Evolutionary conservation across 768 basidiomycete genomes (phyloP).

Genomic region (Candolleomyces aberdarensis): DNA sequence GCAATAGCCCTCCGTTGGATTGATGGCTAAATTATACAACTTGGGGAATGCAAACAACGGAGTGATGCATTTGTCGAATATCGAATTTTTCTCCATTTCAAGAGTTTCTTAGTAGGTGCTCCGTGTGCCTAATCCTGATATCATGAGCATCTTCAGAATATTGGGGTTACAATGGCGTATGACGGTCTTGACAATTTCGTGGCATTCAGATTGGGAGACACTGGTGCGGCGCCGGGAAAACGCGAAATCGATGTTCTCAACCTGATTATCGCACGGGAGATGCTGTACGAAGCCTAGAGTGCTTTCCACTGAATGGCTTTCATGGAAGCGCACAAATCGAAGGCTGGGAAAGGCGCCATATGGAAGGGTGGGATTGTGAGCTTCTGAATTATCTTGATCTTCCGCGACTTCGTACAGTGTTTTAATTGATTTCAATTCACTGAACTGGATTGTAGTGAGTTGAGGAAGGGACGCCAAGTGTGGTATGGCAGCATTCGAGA

Average conservation of each 20-base stretch:
- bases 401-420: not conserved
- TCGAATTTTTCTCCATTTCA: not conserved
- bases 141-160: not conserved
- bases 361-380: not conserved
- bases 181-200: not conserved
- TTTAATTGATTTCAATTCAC: not conserved
- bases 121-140: not conserved
- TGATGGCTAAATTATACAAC: not conserved
- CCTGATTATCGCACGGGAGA: not conserved
- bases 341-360: not conserved
- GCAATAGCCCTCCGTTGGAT: not conserved
- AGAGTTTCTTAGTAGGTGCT: not conserved
- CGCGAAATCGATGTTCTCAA: not conserved
- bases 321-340: not conserved
- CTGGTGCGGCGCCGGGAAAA: not conserved
- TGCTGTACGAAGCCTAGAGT: not conserved
- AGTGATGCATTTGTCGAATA: not conserved
- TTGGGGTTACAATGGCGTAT: not conserved
- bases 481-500: not conserved
- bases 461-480: not conserved
- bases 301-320: no score
- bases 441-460: not conserved
- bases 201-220: not conserved
- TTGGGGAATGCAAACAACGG: not conserved
- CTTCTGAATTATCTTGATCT: not conserved